Percentiles rank a stretch among this genome's conserved stretches.
phyloP scores from a whole-genome alignment of 164 flowering plant species.

The Echeveria elegans region DNA sequence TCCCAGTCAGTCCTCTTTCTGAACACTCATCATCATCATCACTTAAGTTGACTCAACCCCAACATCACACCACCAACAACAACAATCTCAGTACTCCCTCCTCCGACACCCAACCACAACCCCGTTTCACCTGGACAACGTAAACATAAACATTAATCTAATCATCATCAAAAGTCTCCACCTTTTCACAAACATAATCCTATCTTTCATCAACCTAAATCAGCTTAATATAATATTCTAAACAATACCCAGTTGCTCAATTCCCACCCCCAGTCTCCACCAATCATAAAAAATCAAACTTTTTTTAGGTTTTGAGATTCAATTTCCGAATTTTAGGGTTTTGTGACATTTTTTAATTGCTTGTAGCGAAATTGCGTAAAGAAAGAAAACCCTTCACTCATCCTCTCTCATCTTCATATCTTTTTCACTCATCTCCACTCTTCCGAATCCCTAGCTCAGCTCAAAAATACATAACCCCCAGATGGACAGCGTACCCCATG shows the following conservation, averaged over 20 bases:
- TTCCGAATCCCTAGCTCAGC: conserved; percentile 5
- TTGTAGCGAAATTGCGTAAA: too few species aligned
- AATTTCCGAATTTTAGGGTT: neutral
- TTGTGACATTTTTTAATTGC: too few species aligned
- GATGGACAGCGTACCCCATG: conserved; percentile 5
- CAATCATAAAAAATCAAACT: neutral
- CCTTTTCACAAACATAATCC: neutral
- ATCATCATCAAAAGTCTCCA: neutral
- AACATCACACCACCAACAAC: too few species aligned
- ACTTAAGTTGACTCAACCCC: too few species aligned
- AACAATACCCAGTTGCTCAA: neutral
- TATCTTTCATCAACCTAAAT: neutral
- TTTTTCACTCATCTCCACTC: neutral
- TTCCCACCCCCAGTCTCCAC: conserved; percentile 6
- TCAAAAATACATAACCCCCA: conserved; percentile 2
- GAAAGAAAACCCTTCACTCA: too few species aligned
- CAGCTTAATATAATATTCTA: too few species aligned
- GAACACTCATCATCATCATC: too few species aligned
- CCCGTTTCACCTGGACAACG: conserved; percentile 5
- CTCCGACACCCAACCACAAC: neutral
- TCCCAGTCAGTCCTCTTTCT: too few species aligned
- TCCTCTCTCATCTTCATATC: neutral
- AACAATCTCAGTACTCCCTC: neutral
- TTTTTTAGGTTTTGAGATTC: neutral
- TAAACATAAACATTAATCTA: neutral